Percentiles rank a stretch among this genome's conserved stretches.
Conservation (phyloP, 495 filamentous ascomycete genomes). For the Immersiella caudata region DNA sequence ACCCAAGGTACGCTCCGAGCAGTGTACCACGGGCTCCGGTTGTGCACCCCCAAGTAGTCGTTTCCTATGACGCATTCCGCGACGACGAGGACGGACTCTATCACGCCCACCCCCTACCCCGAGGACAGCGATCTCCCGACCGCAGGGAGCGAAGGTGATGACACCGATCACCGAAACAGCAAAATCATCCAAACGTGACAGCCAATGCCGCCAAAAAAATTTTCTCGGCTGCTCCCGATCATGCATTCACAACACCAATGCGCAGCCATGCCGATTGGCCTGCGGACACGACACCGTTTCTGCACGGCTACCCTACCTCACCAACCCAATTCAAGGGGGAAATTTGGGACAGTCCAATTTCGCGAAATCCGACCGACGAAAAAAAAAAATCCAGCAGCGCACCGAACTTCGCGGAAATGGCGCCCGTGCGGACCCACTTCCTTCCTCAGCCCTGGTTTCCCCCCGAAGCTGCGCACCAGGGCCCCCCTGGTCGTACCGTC, state of each 20-base stretch:
- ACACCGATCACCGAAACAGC: conserved; percentile 5
- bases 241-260: conserved; percentile 24
- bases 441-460: conserved; percentile 5
- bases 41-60: conserved; percentile 33
- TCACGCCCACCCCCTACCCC: conserved; percentile 21
- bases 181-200: background rate
- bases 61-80: conserved; percentile 21
- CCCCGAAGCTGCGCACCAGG: background rate
- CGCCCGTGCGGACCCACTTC: conserved; percentile 12
- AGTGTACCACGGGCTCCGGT: conserved; percentile 31
- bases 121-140: conserved; percentile 18
- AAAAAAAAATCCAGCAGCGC: background rate
- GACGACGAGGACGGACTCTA: conserved; percentile 29
- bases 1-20: conserved; percentile 20
- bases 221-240: conserved; percentile 23
- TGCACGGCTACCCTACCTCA: conserved; percentile 15
- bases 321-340: conserved; percentile 3
- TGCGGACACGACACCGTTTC: conserved; percentile 18
- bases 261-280: conserved; percentile 28
- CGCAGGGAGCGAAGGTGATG: conserved; percentile 23
- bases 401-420: background rate
- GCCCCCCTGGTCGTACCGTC: background rate
- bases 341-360: background rate
- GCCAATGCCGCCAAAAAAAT: conserved; percentile 16
- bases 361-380: conserved; percentile 1